Conservation (phyloP, 805 yeast genomes). For the Candida tallmaniae region DNA sequence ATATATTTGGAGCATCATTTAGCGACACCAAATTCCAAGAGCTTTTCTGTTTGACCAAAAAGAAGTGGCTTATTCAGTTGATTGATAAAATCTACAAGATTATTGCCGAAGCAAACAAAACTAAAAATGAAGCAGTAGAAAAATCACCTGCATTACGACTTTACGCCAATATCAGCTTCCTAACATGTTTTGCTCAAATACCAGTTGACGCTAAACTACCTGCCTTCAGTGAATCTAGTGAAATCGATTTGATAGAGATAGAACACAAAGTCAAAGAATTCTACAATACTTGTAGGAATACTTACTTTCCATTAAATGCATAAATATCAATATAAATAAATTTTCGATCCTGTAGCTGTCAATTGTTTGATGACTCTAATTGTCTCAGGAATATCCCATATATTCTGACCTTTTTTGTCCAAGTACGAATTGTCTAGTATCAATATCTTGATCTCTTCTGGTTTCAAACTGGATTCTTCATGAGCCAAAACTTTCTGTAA, state of each 20-base stretch:
- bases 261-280: slow-evolving; percentile 20
- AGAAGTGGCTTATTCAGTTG: slow-evolving; percentile 23
- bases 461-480: slow-evolving; percentile 36
- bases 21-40: slow-evolving; percentile 8
- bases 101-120: background rate
- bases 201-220: slow-evolving; percentile 1
- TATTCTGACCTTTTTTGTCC: slow-evolving; percentile 54
- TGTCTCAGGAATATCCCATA: slow-evolving; percentile 56
- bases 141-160: background rate
- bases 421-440: slow-evolving; percentile 59
- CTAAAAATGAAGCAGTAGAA: background rate
- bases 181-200: background rate
- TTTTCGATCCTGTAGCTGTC: slow-evolving; percentile 39
- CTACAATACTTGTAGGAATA: slow-evolving; percentile 23
- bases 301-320: slow-evolving; percentile 20
- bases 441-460: slow-evolving; percentile 46
- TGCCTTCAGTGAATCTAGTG: slow-evolving; percentile 3
- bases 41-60: slow-evolving; percentile 23
- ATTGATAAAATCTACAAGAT: slow-evolving; percentile 3
- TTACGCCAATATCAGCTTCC: background rate
- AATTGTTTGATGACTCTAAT: slow-evolving; percentile 37
- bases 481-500: slow-evolving; percentile 43
- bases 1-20: slow-evolving; percentile 20
- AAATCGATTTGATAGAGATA: slow-evolving; percentile 13
- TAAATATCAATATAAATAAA: slow-evolving; percentile 42